Conservation (phyloP, 129 eudicot genomes). For the Sambucus nigra region DNA sequence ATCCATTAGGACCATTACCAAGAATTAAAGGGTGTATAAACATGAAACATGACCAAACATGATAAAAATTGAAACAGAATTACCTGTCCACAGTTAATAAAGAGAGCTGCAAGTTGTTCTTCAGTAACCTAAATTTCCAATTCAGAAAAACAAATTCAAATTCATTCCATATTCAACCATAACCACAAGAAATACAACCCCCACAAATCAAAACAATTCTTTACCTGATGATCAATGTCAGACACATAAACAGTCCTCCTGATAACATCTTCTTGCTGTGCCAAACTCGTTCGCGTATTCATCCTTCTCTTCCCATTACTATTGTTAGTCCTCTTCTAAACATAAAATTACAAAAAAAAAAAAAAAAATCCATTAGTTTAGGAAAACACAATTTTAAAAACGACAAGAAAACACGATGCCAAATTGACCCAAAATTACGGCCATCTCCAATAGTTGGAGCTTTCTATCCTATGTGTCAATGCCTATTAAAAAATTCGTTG, state of each 20-base stretch:
- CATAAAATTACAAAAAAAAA: conserved; percentile 7
- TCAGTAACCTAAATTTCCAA: conserved; percentile 77
- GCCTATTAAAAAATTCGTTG: too few relatives aligned
- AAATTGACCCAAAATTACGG: too few relatives aligned
- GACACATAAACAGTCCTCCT: conserved; percentile 90
- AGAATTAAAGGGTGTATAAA: not conserved
- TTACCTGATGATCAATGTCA: conserved; percentile 90
- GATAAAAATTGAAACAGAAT: not conserved
- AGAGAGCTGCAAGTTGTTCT: conserved; percentile 93
- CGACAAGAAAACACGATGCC: too few relatives aligned
- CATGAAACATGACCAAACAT: not conserved
- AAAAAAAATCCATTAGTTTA: too few relatives aligned
- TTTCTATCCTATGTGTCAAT: too few relatives aligned
- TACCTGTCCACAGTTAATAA: conserved; percentile 82
- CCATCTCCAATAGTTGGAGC: too few relatives aligned
- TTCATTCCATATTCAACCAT: not conserved
- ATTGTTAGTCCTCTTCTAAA: conserved; percentile 52
- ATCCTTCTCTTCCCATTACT: conserved; percentile 56
- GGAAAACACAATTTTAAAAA: too few relatives aligned
- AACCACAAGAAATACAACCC: not conserved
- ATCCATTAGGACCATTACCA: not conserved
- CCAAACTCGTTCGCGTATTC: conserved; percentile 67
- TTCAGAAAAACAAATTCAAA: conserved; percentile 1
- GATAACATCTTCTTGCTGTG: conserved; percentile 76
- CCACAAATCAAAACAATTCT: not conserved